Evolutionary conservation across 2,329 filamentous ascomycete genomes (phyloP).

Genomic region (Trichoderma endophyticum): DNA sequence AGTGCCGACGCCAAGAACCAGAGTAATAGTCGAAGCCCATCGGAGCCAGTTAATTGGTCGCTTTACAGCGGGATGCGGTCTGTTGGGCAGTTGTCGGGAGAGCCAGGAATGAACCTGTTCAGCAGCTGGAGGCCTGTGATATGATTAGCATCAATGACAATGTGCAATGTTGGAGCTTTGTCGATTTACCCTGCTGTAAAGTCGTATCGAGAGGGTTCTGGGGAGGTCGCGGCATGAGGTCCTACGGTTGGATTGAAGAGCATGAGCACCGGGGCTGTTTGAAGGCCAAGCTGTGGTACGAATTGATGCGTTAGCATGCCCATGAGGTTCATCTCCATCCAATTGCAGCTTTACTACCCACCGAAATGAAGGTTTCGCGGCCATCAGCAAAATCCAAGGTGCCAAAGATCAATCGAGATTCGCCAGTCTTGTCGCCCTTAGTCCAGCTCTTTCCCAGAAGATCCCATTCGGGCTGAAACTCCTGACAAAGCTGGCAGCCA

Average conservation of each 20-base stretch:
- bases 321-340: not conserved
- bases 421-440: constrained; percentile 73
- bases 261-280: constrained; percentile 88
- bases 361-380: constrained; percentile 80
- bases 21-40: constrained; percentile 64
- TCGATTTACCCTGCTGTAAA: constrained; percentile 71
- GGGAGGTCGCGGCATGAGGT: constrained; percentile 67
- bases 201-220: constrained; percentile 75
- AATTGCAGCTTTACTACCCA: constrained; percentile 41
- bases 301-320: not conserved
- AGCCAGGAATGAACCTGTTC: constrained; percentile 80
- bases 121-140: constrained; percentile 63
- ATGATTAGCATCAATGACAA: constrained; percentile 1
- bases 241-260: constrained; percentile 84
- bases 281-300: constrained; percentile 71
- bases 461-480: constrained; percentile 95
- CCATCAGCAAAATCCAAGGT: constrained; percentile 88
- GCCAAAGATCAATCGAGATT: constrained; percentile 72
- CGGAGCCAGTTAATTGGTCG: constrained; percentile 86
- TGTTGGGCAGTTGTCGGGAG: constrained; percentile 70
- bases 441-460: constrained; percentile 81
- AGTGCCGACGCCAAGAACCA: constrained; percentile 67
- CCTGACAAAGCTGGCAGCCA: constrained; percentile 79
- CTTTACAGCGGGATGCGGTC: constrained; percentile 72
- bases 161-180: not conserved